A percentile compares a stretch with the other conserved stretches of the same genome.
Conservation (phyloP, 495 filamentous ascomycete species). For the Parathielavia hyrcaniae region DNA sequence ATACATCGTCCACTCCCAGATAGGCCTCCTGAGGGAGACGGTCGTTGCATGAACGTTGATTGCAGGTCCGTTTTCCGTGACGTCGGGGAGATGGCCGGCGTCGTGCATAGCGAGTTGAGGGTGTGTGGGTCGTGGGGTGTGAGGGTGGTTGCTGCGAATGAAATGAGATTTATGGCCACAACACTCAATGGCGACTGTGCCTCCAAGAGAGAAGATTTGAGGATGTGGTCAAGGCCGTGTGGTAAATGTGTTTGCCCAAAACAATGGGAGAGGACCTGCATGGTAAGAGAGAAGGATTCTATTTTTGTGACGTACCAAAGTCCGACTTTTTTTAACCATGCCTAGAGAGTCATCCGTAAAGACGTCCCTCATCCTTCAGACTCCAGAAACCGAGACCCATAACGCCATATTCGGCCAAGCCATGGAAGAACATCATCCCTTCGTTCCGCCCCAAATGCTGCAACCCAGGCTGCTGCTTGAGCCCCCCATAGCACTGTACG, state of each 20-base stretch:
- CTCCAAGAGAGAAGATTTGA: constrained; percentile 9
- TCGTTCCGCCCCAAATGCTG: too few relatives aligned
- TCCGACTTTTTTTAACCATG: too few relatives aligned
- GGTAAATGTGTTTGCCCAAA: background rate
- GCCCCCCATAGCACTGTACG: background rate
- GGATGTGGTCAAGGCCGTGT: constrained; percentile 1
- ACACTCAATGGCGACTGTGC: constrained; percentile 8
- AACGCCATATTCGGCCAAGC: background rate
- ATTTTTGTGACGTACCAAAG: too few relatives aligned
- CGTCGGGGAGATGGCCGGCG: constrained; percentile 19
- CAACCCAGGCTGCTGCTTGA: too few relatives aligned
- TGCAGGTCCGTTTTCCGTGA: constrained; percentile 28
- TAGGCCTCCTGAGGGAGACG: constrained; percentile 17
- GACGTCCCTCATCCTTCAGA: too few relatives aligned
- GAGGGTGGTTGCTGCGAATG: constrained; percentile 9
- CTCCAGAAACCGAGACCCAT: too few relatives aligned
- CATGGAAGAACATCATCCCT: background rate
- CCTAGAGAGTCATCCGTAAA: too few relatives aligned
- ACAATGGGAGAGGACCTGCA: background rate
- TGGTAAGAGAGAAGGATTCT: too few relatives aligned
- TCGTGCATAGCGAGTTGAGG: constrained; percentile 10
- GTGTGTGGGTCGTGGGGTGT: constrained; percentile 12
- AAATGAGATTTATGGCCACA: constrained; percentile 1
- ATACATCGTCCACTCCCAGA: too few relatives aligned
- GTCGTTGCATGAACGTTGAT: constrained; percentile 25